These are phyloP conservation scores for Tremellales sp. DNA, from an alignment of 1,284 basidiomycete genomes.

Conservation along the genomic window DNA sequence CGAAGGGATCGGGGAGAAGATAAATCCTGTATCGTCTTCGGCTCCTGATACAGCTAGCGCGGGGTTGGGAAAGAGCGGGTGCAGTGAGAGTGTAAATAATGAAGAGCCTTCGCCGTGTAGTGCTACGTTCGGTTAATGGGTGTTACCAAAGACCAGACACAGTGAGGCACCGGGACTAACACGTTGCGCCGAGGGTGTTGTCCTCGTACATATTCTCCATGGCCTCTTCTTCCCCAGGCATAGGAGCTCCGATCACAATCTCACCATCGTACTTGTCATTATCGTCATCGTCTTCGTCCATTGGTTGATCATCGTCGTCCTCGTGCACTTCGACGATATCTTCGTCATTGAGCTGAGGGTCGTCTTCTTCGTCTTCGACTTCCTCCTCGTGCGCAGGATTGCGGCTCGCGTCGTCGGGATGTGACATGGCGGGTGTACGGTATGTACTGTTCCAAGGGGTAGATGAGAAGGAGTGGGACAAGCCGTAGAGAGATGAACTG, in stretches of 20 bases:
- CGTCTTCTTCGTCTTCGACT: constrained; percentile 33
- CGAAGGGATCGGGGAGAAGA: constrained; percentile 57
- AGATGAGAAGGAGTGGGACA: not conserved
- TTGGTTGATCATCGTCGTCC: constrained; percentile 66
- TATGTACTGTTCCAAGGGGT: not conserved
- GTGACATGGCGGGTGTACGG: constrained; percentile 4
- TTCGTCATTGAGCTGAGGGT: constrained; percentile 40
- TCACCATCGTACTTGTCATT: constrained; percentile 51
- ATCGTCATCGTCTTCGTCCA: constrained; percentile 61
- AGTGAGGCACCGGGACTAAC: constrained; percentile 6
- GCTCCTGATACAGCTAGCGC: constrained; percentile 86
- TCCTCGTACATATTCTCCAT: constrained; percentile 24
- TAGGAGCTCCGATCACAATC: constrained; percentile 47
- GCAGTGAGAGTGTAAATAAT: constrained; percentile 79
- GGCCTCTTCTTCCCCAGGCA: constrained; percentile 33
- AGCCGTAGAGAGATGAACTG: too few species aligned
- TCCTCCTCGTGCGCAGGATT: constrained; percentile 30
- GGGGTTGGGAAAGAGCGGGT: constrained; percentile 66
- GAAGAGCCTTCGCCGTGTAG: constrained; percentile 52
- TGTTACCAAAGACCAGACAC: constrained; percentile 1
- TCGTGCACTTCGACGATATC: constrained; percentile 49
- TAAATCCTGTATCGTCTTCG: constrained; percentile 90
- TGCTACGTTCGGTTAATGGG: constrained; percentile 26
- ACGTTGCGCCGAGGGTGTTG: constrained; percentile 25
- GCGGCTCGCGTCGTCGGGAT: not conserved